Percentiles rank a stretch among this genome's conserved stretches.
These are phyloP conservation scores for Terana coerulea DNA, from an alignment of 768 basidiomycete genomes.

Conservation along the genomic window DNA sequence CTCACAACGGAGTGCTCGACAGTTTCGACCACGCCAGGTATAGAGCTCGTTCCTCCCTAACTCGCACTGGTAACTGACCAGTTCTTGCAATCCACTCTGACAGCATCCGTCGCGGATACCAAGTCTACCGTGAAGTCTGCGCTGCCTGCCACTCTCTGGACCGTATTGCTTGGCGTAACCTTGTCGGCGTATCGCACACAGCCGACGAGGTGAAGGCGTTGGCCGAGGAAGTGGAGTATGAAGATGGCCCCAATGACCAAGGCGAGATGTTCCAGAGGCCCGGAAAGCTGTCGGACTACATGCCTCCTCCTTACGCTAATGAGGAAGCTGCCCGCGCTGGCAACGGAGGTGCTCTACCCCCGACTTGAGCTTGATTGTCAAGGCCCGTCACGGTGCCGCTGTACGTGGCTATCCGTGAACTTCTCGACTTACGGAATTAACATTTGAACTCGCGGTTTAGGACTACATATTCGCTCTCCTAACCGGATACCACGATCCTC, in stretches of 20 bases:
- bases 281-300: constrained; percentile 96
- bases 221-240: constrained; percentile 97
- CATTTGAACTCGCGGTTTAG: constrained; percentile 38
- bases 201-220: constrained; percentile 83
- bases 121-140: constrained; percentile 98
- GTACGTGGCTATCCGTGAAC: constrained; percentile 48
- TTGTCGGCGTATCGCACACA: constrained; percentile 97
- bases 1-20: constrained; percentile 83
- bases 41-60: constrained; percentile 25
- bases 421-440: too few species aligned
- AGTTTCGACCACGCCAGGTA: constrained; percentile 97
- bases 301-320: constrained; percentile 94
- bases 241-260: constrained; percentile 89
- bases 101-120: constrained; percentile 93
- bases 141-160: constrained; percentile 98
- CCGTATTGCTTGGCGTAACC: constrained; percentile 99
- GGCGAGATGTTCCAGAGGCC: constrained; percentile 99
- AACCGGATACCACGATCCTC: constrained; percentile 95
- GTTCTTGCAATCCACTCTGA: constrained; percentile 4
- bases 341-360: constrained; percentile 94
- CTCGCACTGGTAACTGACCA: constrained; percentile 11
- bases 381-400: constrained; percentile 95
- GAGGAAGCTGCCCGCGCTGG: constrained; percentile 95
- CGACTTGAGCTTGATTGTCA: constrained; percentile 97
- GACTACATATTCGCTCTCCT: constrained; percentile 97